Base-by-base conservation (phyloP, 352 stramenopile species). In the Phytopythium boreale region DNA sequence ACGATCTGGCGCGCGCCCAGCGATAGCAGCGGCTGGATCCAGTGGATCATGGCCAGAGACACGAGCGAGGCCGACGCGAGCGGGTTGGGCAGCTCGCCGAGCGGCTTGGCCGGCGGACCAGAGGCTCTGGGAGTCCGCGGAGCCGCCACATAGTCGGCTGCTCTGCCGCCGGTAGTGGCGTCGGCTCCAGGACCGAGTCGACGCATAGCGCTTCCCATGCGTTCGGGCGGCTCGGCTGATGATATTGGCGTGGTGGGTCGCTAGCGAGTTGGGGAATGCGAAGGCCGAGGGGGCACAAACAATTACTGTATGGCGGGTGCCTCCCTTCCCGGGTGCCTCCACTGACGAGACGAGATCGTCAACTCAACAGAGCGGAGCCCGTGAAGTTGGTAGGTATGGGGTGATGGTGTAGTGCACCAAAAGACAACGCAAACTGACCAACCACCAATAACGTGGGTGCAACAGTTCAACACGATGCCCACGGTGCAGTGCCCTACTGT, bases 1-100 rank as follows among this genome's bases (percentile, higher is more conserved):
- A 77, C 60, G n/a, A 68, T 59, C 12, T 64, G 61, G n/a, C 67
- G 64, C 27, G 70, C 69, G 5, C 77, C 80, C 31, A 69, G 62
- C 5, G 52, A 56, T 1, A 89, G 69, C 52, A 89, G 67, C 47
- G 69, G 70, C 15, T 79, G 65, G 44, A 89, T 56, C 80, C 80
- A 89, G 62, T 68, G 77, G 41, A 85, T 61, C 55, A 74, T 69
- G 29, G 79, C 55, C 59, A 76, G 53, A n/a, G 77, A 82, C 39
- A 84, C 31, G 58, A 69, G 68, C 39, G 71, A 77, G 37, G 66
- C 71, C 17, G 34, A 51, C 2, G 76, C 74, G 0, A 84, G 60
- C 39, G 76, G 76, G 19, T 77, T 80, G 15, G 66, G 55, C 4
- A 67, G 44, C 36, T 64, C 37, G 20, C 59, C 58, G 60, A 70